Conservation (phyloP, 2,329 filamentous ascomycete genomes). For the Aspergillus hortae region DNA sequence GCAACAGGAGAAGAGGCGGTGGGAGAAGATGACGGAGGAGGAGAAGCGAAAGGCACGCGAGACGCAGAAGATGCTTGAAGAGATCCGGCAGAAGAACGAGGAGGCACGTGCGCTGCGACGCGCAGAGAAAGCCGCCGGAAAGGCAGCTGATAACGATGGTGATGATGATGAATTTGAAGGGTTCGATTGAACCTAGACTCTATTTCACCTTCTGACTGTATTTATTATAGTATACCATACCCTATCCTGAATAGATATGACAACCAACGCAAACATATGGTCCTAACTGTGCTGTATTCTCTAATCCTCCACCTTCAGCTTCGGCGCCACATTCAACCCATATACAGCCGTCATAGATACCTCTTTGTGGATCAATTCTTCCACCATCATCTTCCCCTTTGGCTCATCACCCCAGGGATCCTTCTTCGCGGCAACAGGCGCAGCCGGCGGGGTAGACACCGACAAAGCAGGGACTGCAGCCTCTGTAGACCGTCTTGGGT, state of each 20-base stretch:
- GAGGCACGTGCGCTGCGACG: constrained; percentile 19
- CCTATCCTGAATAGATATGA: background rate
- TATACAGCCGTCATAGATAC: background rate
- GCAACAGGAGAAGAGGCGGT: constrained; percentile 61
- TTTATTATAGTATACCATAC: constrained; percentile 1
- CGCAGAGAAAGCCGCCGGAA: constrained; percentile 18
- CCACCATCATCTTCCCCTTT: background rate
- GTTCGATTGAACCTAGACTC: constrained; percentile 43
- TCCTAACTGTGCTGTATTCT: background rate
- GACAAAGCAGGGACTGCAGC: background rate
- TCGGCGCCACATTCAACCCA: background rate
- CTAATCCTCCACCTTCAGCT: background rate
- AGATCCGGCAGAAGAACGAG: constrained; percentile 59
- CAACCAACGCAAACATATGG: background rate
- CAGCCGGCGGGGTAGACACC: background rate
- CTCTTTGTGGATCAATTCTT: background rate
- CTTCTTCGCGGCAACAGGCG: background rate
- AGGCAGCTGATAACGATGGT: constrained; percentile 15
- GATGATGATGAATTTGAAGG: constrained; percentile 57
- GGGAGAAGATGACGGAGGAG: constrained; percentile 65
- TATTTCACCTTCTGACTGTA: constrained; percentile 3
- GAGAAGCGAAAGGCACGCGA: constrained; percentile 62
- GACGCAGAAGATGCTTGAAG: constrained; percentile 60
- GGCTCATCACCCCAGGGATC: background rate
- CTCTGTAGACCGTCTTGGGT: background rate